Evolutionary conservation across 2,329 filamentous ascomycete genomes (phyloP).

Genomic region (Dactylellina haptotyla): DNA sequence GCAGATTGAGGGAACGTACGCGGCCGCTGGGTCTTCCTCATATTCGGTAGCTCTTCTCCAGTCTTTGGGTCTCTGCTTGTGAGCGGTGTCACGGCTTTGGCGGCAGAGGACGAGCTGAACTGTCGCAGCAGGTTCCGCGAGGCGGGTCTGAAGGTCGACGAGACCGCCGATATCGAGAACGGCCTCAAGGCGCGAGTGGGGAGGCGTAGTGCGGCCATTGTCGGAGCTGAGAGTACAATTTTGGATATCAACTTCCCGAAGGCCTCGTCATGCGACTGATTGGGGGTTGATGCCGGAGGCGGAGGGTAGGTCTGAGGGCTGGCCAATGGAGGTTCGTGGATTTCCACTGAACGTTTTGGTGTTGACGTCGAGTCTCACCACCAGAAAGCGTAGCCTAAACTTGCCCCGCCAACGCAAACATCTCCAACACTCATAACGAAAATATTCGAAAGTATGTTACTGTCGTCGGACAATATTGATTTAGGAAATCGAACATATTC

Average conservation of each 20-base stretch:
- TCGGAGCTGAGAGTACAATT: conserved; percentile 1
- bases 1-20: conserved; percentile 27
- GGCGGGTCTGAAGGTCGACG: conserved; percentile 30
- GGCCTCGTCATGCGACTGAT: conserved; percentile 28
- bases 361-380: conserved; percentile 37
- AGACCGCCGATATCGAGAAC: conserved; percentile 41
- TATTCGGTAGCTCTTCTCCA: conserved; percentile 37
- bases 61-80: conserved; percentile 43
- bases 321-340: conserved; percentile 47
- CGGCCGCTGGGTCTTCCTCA: conserved; percentile 38
- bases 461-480: too few relatives aligned
- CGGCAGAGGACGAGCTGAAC: conserved; percentile 31
- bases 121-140: conserved; percentile 44
- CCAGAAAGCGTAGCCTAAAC: conserved; percentile 30
- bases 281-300: conserved; percentile 13
- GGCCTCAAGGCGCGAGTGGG: conserved; percentile 35
- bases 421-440: conserved; percentile 15
- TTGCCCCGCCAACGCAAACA: conserved; percentile 20
- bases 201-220: conserved; percentile 51
- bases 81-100: conserved; percentile 19
- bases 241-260: conserved; percentile 21
- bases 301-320: background rate
- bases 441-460: too few relatives aligned
- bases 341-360: conserved; percentile 38
- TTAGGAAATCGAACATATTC: too few relatives aligned